A percentile compares a stretch with the other conserved stretches of the same genome.
These are phyloP conservation scores for Neurospora crassa DNA, from an alignment of 2,329 filamentous ascomycete species.

Conservation along the genomic window DNA sequence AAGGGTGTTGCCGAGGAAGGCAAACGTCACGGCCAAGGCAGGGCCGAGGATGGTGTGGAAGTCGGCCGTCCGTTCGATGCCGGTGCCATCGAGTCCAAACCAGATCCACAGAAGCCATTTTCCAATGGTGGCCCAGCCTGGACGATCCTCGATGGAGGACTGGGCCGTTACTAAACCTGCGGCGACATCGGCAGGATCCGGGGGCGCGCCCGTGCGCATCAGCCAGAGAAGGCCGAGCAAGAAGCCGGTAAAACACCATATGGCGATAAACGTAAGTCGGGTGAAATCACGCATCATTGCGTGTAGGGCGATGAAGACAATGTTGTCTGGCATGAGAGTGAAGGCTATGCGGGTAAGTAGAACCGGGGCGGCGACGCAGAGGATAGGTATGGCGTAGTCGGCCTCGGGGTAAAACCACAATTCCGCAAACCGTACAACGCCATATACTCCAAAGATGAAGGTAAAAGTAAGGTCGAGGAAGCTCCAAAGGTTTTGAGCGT, in stretches of 20 bases:
- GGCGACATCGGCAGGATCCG: not conserved
- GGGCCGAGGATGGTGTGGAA: conserved; percentile 62
- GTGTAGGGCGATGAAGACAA: conserved; percentile 63
- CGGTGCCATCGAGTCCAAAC: conserved; percentile 62
- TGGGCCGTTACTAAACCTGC: not conserved
- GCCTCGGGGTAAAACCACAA: conserved; percentile 34
- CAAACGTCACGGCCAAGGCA: conserved; percentile 60
- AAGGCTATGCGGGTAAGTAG: conserved; percentile 62
- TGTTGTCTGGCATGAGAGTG: conserved; percentile 64
- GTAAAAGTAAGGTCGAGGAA: conserved; percentile 65
- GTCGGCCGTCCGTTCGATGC: conserved; percentile 40
- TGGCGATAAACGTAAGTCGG: conserved; percentile 54
- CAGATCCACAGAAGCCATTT: conserved; percentile 77
- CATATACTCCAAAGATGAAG: conserved; percentile 51
- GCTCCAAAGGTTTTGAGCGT: conserved; percentile 66
- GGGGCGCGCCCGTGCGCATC: conserved; percentile 13
- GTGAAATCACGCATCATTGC: conserved; percentile 69
- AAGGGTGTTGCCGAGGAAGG: conserved; percentile 65
- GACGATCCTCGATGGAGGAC: conserved; percentile 16
- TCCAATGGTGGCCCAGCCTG: conserved; percentile 44
- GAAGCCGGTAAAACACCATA: conserved; percentile 64
- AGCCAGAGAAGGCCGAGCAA: conserved; percentile 62
- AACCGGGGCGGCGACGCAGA: conserved; percentile 59
- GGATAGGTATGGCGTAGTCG: conserved; percentile 51
- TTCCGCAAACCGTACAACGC: conserved; percentile 49